Evolutionary conservation across 805 yeast genomes (phyloP).

Genomic region (Candida nemodendra): DNA sequence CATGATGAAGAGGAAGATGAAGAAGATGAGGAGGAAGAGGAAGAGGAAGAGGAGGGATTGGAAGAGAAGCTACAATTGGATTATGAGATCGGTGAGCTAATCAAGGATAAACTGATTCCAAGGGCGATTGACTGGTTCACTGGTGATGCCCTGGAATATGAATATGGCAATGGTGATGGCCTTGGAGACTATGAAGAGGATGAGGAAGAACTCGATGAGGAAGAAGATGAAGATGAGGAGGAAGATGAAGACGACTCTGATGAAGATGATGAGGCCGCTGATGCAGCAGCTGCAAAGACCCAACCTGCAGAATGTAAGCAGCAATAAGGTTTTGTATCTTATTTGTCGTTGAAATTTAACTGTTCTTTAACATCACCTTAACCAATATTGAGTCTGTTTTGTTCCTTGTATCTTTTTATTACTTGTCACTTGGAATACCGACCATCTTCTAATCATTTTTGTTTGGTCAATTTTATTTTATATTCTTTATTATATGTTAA

Average conservation of each 20-base stretch:
- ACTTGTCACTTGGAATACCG: too few species aligned
- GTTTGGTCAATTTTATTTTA: constrained; percentile 2
- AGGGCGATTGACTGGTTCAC: constrained; percentile 99
- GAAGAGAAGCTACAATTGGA: constrained; percentile 87
- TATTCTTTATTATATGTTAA: not conserved
- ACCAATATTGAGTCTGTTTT: constrained; percentile 1
- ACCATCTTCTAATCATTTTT: too few species aligned
- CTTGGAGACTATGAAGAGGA: constrained; percentile 62
- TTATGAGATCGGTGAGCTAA: constrained; percentile 93
- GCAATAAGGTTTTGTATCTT: constrained; percentile 37
- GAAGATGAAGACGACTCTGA: constrained; percentile 55
- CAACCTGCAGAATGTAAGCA: constrained; percentile 80
- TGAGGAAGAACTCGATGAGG: constrained; percentile 60
- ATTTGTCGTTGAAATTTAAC: not conserved
- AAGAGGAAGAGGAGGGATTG: constrained; percentile 67
- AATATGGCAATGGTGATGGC: constrained; percentile 49
- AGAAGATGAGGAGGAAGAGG: constrained; percentile 49
- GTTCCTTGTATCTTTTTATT: not conserved
- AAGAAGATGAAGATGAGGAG: constrained; percentile 58
- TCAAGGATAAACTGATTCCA: constrained; percentile 93
- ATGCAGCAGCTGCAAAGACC: constrained; percentile 41
- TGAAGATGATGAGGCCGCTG: constrained; percentile 38
- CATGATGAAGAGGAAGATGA: constrained; percentile 51
- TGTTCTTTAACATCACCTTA: not conserved
- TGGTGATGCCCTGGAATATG: constrained; percentile 88